phyloP scores from a whole-genome alignment of 768 basidiomycete species.

The Auriculariales sp. region DNA sequence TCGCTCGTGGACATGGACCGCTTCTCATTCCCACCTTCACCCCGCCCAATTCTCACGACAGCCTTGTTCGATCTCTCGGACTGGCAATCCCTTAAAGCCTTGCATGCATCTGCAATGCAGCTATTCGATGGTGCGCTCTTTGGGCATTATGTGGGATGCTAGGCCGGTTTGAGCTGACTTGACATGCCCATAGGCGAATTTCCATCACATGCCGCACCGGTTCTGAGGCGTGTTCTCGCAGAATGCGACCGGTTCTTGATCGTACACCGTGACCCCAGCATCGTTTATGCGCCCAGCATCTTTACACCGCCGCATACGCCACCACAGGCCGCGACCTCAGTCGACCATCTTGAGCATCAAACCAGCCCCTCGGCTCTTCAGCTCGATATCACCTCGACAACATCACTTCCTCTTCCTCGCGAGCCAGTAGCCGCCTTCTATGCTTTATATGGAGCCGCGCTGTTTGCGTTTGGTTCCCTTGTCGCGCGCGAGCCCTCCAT shows the following conservation, averaged over 20 bases:
- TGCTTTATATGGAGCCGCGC: slow-evolving; percentile 44
- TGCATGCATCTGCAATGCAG: slow-evolving; percentile 41
- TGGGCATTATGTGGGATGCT: slow-evolving; percentile 6
- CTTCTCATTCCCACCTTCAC: no score
- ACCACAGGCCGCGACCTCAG: slow-evolving; percentile 9
- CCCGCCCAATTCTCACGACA: no score
- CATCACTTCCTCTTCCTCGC: slow-evolving; percentile 7
- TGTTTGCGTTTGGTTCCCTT: slow-evolving; percentile 50
- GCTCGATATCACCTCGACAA: background rate
- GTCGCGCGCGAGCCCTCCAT: slow-evolving; percentile 28
- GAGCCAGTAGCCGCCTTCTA: slow-evolving; percentile 56
- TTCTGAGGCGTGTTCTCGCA: slow-evolving; percentile 49
- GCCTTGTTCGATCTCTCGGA: no score
- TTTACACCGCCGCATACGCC: slow-evolving; percentile 8
- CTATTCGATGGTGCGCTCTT: slow-evolving; percentile 39
- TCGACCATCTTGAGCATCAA: slow-evolving; percentile 10
- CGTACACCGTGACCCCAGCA: slow-evolving; percentile 40
- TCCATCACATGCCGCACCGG: slow-evolving; percentile 31
- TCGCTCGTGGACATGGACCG: no score
- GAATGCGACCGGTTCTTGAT: slow-evolving; percentile 52
- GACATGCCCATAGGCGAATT: slow-evolving; percentile 29
- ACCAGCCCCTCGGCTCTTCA: background rate
- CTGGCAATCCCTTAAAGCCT: slow-evolving; percentile 54
- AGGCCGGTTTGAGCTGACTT: slow-evolving; percentile 1
- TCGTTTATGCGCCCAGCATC: slow-evolving; percentile 24